These are phyloP conservation scores for Phtheirospermum japonicum DNA, from an alignment of 257 asterid genomes.

Conservation along the genomic window DNA sequence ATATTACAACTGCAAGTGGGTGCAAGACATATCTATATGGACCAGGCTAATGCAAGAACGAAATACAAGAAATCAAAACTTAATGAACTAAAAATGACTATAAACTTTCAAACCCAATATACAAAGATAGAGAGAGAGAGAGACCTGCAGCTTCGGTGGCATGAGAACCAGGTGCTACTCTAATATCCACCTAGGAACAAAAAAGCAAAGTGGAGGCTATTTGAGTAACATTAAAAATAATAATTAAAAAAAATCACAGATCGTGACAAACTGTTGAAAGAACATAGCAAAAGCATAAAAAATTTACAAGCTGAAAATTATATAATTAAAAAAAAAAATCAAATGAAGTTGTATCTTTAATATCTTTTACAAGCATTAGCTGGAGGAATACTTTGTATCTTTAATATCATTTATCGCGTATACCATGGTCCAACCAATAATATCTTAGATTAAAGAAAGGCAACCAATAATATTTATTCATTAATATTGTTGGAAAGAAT, in stretches of 20 bases:
- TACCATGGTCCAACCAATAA: no score
- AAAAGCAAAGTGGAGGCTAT: constrained; percentile 5
- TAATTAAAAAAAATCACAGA: not conserved
- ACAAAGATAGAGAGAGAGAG: constrained; percentile 25
- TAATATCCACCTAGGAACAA: constrained; percentile 71
- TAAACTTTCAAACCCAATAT: not conserved
- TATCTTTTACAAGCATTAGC: not conserved
- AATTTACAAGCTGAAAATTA: constrained; percentile 14
- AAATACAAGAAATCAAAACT: not conserved
- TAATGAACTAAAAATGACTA: no score
- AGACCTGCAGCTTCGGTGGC: constrained; percentile 97
- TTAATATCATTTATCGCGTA: no score
- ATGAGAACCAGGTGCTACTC: constrained; percentile 92
- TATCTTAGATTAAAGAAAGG: no score
- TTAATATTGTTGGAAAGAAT: no score
- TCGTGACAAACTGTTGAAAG: not conserved
- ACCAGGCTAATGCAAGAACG: not conserved
- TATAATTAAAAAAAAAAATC: not conserved
- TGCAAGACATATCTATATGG: not conserved
- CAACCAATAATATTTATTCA: no score
- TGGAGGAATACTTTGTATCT: no score
- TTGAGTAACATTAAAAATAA: constrained; percentile 18
- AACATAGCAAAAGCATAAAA: constrained; percentile 21
- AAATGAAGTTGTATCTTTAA: not conserved
- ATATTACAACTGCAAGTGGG: not conserved